These are phyloP conservation scores for Rubia peregrina DNA, from an alignment of 305 asterid species.

Conservation along the genomic window DNA sequence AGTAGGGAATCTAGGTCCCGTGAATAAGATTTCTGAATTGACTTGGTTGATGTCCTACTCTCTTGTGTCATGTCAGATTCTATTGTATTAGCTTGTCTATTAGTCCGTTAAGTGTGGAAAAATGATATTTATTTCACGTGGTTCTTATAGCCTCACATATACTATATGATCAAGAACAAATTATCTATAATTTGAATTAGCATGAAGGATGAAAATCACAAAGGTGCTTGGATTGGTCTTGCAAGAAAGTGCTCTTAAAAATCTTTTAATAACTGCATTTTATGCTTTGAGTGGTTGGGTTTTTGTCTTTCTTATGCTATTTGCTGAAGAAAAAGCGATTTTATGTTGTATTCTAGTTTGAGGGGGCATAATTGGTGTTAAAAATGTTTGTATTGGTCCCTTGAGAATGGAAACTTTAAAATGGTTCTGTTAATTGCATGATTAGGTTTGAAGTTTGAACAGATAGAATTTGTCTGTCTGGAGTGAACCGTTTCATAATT, in stretches of 20 bases:
- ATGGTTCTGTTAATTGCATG: neutral
- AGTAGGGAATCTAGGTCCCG: neutral
- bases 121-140: no score
- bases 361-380: neutral
- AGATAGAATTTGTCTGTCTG: neutral
- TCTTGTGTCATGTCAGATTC: neutral
- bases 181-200: neutral
- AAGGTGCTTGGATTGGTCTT: neutral
- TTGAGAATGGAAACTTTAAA: no score
- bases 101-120: neutral
- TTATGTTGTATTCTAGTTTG: neutral
- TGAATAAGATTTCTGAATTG: neutral
- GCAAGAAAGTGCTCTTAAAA: neutral
- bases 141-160: neutral
- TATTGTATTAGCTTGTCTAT: neutral
- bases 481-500: neutral
- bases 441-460: neutral
- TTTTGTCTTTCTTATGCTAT: no score
- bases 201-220: neutral
- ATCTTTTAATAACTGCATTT: neutral
- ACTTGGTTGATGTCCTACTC: neutral
- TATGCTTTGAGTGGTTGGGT: neutral
- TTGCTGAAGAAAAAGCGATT: no score
- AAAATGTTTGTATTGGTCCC: neutral
- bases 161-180: neutral